Evolutionary conservation across 495 filamentous ascomycete species (phyloP).

Genomic region (Corynascus novoguineensis): DNA sequence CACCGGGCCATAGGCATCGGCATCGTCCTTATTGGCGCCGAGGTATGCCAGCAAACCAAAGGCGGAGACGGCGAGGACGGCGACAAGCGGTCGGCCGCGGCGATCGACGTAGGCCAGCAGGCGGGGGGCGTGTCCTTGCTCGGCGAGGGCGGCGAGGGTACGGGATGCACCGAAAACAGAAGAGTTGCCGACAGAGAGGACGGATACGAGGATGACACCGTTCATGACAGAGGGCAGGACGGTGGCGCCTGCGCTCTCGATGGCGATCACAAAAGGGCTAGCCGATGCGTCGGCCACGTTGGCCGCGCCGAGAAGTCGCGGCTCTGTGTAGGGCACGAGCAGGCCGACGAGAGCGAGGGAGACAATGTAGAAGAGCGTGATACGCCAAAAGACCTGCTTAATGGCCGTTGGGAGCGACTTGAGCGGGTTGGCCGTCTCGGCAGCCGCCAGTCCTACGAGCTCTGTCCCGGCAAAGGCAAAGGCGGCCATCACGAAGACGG

Average conservation of each 20-base stretch:
- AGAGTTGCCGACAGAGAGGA: slow-evolving; percentile 83
- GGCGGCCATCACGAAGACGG: slow-evolving; percentile 86
- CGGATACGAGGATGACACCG: slow-evolving; percentile 82
- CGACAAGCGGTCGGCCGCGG: slow-evolving; percentile 69
- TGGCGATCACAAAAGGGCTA: slow-evolving; percentile 86
- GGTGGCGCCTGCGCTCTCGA: slow-evolving; percentile 68
- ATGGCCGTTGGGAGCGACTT: slow-evolving; percentile 81
- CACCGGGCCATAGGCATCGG: slow-evolving; percentile 54
- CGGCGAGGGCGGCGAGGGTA: slow-evolving; percentile 79
- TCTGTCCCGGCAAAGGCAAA: slow-evolving; percentile 93
- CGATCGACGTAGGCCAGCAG: slow-evolving; percentile 78
- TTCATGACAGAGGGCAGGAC: slow-evolving; percentile 82
- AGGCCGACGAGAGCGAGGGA: slow-evolving; percentile 70
- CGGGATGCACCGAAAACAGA: slow-evolving; percentile 84
- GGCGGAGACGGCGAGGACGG: slow-evolving; percentile 61
- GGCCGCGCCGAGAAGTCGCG: slow-evolving; percentile 48
- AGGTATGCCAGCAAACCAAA: slow-evolving; percentile 78
- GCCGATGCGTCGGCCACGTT: slow-evolving; percentile 61
- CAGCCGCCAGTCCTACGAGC: slow-evolving; percentile 82
- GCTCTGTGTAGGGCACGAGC: slow-evolving; percentile 65
- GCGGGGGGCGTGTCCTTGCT: slow-evolving; percentile 75
- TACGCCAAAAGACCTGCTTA: slow-evolving; percentile 96
- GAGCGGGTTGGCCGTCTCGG: slow-evolving; percentile 81
- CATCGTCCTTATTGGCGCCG: slow-evolving; percentile 56
- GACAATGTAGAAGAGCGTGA: slow-evolving; percentile 80